phyloP scores from a whole-genome alignment of 768 basidiomycete species.

The Mycena galericulata region DNA sequence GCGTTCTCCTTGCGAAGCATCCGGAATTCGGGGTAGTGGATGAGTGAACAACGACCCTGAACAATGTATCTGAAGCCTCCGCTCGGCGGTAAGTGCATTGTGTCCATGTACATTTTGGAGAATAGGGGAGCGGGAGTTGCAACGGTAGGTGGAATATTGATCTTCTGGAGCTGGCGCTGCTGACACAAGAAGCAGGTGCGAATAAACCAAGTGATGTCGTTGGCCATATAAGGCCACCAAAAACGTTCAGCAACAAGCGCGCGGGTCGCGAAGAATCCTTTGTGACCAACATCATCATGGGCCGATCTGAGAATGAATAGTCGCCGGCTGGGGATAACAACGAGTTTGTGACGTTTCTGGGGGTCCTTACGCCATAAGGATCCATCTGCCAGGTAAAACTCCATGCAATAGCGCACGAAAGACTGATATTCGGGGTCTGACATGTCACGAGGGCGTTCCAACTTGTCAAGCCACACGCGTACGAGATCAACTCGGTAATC shows the following conservation, averaged over 20 bases:
- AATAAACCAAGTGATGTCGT: conserved; percentile 38
- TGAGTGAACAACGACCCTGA: conserved; percentile 18
- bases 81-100: conserved; percentile 38
- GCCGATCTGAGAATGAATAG: conserved; percentile 32
- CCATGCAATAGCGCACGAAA: conserved; percentile 33
- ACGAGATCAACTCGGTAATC: conserved; percentile 19
- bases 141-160: conserved; percentile 33
- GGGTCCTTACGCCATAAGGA: conserved; percentile 31
- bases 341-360: conserved; percentile 37
- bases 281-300: conserved; percentile 38
- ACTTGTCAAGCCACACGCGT: conserved; percentile 13
- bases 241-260: conserved; percentile 30
- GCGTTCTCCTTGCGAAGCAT: conserved; percentile 20
- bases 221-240: conserved; percentile 40
- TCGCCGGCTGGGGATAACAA: conserved; percentile 26
- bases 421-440: conserved; percentile 20
- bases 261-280: conserved; percentile 37
- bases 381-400: conserved; percentile 37
- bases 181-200: conserved; percentile 42
- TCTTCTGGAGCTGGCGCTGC: conserved; percentile 19
- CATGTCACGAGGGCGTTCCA: conserved; percentile 17
- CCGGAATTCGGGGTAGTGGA: not conserved
- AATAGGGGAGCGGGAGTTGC: conserved; percentile 22
- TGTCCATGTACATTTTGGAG: not conserved
- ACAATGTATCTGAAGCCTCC: not conserved